Percentiles rank a stretch among this genome's conserved stretches.
phyloP scores from a whole-genome alignment of 305 asterid species.

The Fraxinus dipetala region DNA sequence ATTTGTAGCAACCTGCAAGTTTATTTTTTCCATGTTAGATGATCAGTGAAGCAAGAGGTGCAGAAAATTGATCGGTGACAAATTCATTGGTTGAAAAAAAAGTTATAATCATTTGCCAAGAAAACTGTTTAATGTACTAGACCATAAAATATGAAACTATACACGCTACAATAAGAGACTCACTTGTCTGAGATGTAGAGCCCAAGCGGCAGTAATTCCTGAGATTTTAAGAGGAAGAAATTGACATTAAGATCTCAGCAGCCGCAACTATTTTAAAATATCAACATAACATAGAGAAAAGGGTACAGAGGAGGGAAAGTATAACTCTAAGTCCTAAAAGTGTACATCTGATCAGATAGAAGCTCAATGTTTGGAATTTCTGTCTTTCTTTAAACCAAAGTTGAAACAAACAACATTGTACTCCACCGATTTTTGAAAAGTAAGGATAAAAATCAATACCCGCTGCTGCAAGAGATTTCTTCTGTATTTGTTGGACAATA shows the following conservation, averaged over 20 bases:
- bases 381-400: not conserved
- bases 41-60: not conserved
- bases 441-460: constrained; percentile 47
- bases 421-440: constrained; percentile 2
- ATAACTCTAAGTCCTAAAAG: not conserved
- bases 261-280: not conserved
- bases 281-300: not conserved
- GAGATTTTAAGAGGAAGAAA: constrained; percentile 26
- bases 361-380: not conserved
- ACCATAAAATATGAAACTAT: not conserved
- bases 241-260: not conserved
- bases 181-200: constrained; percentile 57
- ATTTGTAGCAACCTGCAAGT: constrained; percentile 56
- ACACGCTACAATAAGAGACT: constrained; percentile 22
- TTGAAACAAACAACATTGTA: not conserved
- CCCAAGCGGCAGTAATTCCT: constrained; percentile 85
- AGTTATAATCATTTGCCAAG: not conserved
- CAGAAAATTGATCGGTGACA: not conserved
- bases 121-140: not conserved
- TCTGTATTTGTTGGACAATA: constrained; percentile 68
- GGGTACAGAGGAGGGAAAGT: not conserved
- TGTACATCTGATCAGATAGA: not conserved
- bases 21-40: constrained; percentile 20
- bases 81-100: not conserved
- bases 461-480: constrained; percentile 59